Evolutionary conservation across 2,329 filamentous ascomycete species (phyloP).

Genomic region (Cladosporium phlei): DNA sequence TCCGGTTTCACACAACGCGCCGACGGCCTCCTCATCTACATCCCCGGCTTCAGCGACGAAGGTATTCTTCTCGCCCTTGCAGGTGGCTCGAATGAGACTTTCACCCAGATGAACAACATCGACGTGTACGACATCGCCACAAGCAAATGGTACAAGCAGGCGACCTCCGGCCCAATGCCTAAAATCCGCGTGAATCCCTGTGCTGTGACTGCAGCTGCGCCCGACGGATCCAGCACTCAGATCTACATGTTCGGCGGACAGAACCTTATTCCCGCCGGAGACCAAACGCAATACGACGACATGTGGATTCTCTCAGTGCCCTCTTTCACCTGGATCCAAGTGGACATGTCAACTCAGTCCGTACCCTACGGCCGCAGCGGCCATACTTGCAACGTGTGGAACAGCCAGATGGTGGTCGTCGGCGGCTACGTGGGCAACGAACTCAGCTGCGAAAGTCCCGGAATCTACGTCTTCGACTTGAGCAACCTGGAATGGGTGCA

Average conservation of each 20-base stretch:
- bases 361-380: constrained; percentile 60
- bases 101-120: constrained; percentile 66
- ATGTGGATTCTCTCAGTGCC: constrained; percentile 78
- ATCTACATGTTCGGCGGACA: constrained; percentile 76
- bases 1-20: constrained; percentile 68
- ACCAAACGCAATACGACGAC: constrained; percentile 61
- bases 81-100: constrained; percentile 64
- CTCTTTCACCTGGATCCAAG: constrained; percentile 73
- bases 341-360: constrained; percentile 47
- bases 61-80: constrained; percentile 75
- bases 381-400: constrained; percentile 72
- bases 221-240: constrained; percentile 65
- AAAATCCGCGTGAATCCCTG: constrained; percentile 61
- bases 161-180: constrained; percentile 57
- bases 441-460: constrained; percentile 61
- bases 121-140: constrained; percentile 75
- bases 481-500: constrained; percentile 64
- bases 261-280: constrained; percentile 59
- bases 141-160: constrained; percentile 68
- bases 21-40: constrained; percentile 67
- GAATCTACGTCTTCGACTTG: constrained; percentile 73
- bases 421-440: constrained; percentile 64
- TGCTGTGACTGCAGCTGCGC: constrained; percentile 64
- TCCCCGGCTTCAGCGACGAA: constrained; percentile 70
- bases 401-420: constrained; percentile 73